These are phyloP conservation scores for Gliomastix tumulicola DNA, from an alignment of 2,329 filamentous ascomycete genomes.

Conservation along the genomic window DNA sequence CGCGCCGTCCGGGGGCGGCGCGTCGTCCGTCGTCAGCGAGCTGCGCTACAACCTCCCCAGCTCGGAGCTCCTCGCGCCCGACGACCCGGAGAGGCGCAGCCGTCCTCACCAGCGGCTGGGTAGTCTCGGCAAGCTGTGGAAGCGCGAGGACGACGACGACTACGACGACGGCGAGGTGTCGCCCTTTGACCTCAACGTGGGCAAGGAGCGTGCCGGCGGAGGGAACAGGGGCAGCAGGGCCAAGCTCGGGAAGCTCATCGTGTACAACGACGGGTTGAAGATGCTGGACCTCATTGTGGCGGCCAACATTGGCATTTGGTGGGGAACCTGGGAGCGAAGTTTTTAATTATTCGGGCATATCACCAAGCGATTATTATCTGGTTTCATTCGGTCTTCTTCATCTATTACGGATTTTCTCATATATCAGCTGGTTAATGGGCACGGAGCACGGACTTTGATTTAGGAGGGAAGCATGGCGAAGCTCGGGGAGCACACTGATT, in stretches of 20 bases:
- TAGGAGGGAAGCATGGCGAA: no score
- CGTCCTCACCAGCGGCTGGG: slow-evolving; percentile 26
- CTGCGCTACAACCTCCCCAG: slow-evolving; percentile 83
- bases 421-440: no score
- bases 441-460: no score
- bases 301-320: slow-evolving; percentile 89
- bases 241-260: slow-evolving; percentile 88
- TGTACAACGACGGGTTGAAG: slow-evolving; percentile 84
- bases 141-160: slow-evolving; percentile 22
- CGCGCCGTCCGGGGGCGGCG: slow-evolving; percentile 15
- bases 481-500: no score
- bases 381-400: no score
- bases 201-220: slow-evolving; percentile 77
- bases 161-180: slow-evolving; percentile 27
- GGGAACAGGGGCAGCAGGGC: slow-evolving; percentile 79
- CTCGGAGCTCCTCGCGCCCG: slow-evolving; percentile 29
- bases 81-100: slow-evolving; percentile 18
- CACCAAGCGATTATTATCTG: no score
- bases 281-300: slow-evolving; percentile 93
- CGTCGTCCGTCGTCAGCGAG: slow-evolving; percentile 60
- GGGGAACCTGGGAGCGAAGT: slow-evolving; percentile 71
- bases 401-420: no score
- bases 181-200: slow-evolving; percentile 65
- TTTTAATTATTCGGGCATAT: slow-evolving; percentile 16
- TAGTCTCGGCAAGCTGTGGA: slow-evolving; percentile 33